Evolutionary conservation across 1,139 yeast species (phyloP), one percentile per base, ranked within the genome.

Genomic region (Trichomonascaceae sp.): DNA sequence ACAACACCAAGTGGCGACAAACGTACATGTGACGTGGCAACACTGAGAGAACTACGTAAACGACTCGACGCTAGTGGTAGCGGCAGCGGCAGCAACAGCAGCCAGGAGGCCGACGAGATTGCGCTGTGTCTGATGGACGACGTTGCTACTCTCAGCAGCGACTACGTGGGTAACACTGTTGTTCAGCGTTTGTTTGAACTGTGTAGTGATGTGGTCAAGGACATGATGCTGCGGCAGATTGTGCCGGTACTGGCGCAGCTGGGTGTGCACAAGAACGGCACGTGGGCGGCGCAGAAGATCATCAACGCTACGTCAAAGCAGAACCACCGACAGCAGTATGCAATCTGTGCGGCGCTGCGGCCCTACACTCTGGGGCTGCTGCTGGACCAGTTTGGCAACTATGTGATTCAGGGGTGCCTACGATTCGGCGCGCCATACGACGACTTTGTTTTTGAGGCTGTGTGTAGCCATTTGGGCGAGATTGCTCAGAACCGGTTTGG

Each of bases 241-340:
- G 66, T 80, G 3, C 93, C 92, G 15, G 81, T 68, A 50, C 65
- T 92, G 43, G 81, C 96, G 1, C 93, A 85, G 49, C 77, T 89
- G 64, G 92, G 97, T 48, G 78, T 84, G 37, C 99, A 89, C 60
- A 89, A 89, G 52, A 89, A 92, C 56, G 99, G 99, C 42, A 89
- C 99, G 3, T 89, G 98, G 98, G 97, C 97, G 2, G 93, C 94
- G 20, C 98, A 92, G 56, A 92, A 89, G 57, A 78, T 89, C 53
- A 85, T 92, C 47, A 80, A 76, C 44, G 76, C 81, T 5, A 63
- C 65, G 33, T 64, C 77, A 1, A 70, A 71, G 26, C 9, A 20
- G 6, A 20, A 20, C 23, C 11, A 20, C 11, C 74, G 84, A 42
- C 95, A 87, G 54, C 76, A 72, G 57, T 61, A 66, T 46, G 54